phyloP scores from a whole-genome alignment of 192 early-diverging fungal genomes.

The Chytriomyces sp. region DNA sequence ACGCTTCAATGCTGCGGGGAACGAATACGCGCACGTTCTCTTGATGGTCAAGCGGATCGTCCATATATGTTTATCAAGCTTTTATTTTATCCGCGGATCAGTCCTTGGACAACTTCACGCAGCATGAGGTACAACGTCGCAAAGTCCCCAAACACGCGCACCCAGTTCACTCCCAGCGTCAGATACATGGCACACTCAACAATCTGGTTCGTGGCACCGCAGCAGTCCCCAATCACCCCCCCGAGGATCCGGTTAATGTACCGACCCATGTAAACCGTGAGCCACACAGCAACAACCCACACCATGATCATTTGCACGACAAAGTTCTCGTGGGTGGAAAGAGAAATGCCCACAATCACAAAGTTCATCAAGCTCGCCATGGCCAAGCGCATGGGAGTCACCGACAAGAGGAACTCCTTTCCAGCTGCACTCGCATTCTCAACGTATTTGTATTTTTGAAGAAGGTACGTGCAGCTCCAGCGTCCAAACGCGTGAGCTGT shows the following conservation, averaged over 20 bases:
- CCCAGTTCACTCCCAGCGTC: slow-evolving; percentile 28
- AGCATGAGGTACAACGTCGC: slow-evolving; percentile 1
- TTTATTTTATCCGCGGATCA: too few species aligned
- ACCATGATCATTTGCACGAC: background rate
- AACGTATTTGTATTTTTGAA: slow-evolving; percentile 39
- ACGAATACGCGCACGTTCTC: too few species aligned
- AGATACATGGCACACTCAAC: slow-evolving; percentile 39
- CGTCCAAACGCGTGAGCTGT: slow-evolving; percentile 38
- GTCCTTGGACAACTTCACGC: background rate
- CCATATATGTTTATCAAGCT: too few species aligned
- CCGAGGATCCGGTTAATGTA: slow-evolving; percentile 35
- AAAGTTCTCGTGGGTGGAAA: slow-evolving; percentile 3
- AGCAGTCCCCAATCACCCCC: slow-evolving; percentile 46
- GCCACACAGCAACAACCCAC: slow-evolving; percentile 6
- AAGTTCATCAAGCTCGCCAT: slow-evolving; percentile 21
- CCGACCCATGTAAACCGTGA: slow-evolving; percentile 29
- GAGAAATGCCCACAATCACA: slow-evolving; percentile 24
- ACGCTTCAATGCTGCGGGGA: too few species aligned
- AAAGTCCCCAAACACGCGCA: slow-evolving; percentile 17
- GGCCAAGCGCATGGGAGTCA: slow-evolving; percentile 28
- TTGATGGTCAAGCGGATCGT: too few species aligned
- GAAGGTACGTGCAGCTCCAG: slow-evolving; percentile 43
- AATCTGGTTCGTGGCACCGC: slow-evolving; percentile 45
- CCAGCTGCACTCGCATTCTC: slow-evolving; percentile 38
- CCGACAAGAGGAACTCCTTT: slow-evolving; percentile 42